A percentile compares a stretch with the other conserved stretches of the same genome.
These are phyloP conservation scores for Debaryomyces tyrocola DNA, from an alignment of 805 yeast genomes.

Conservation along the genomic window DNA sequence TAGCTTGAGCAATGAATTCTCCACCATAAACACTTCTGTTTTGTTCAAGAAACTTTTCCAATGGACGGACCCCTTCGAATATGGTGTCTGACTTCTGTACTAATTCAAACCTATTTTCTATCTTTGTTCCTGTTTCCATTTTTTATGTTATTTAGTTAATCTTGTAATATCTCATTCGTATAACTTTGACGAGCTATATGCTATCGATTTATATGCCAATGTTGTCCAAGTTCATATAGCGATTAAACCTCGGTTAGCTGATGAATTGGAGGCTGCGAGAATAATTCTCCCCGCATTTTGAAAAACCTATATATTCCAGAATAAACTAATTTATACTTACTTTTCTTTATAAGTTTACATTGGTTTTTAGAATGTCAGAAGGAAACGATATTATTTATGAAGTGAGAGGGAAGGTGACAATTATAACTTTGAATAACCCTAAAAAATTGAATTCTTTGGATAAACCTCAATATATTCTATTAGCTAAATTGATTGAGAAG, in stretches of 20 bases:
- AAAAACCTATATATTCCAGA: too few species aligned
- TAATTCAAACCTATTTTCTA: slow-evolving; percentile 17
- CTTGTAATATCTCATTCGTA: too few species aligned
- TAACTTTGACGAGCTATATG: too few species aligned
- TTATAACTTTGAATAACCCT: slow-evolving; percentile 69
- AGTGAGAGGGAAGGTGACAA: slow-evolving; percentile 48
- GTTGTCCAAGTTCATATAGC: too few species aligned
- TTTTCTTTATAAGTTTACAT: too few species aligned
- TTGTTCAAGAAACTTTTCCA: slow-evolving; percentile 21
- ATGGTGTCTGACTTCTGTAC: slow-evolving; percentile 9
- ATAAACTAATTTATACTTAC: too few species aligned
- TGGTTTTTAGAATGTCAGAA: slow-evolving; percentile 8
- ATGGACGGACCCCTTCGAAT: slow-evolving; percentile 18
- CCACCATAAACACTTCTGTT: slow-evolving; percentile 35
- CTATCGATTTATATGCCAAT: too few species aligned
- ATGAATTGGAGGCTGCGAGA: too few species aligned
- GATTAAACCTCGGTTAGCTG: too few species aligned
- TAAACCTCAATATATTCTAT: slow-evolving; percentile 58
- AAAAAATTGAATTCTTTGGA: slow-evolving; percentile 63
- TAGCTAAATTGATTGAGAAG: slow-evolving; percentile 57
- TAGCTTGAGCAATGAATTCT: slow-evolving; percentile 33
- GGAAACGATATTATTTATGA: slow-evolving; percentile 36
- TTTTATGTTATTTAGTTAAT: not conserved
- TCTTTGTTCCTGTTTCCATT: not conserved
- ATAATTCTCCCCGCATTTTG: too few species aligned